Percentiles rank a stretch among this genome's conserved stretches.
Conservation (phyloP, 1,139 yeast species). For the Petasospora fabianii region DNA sequence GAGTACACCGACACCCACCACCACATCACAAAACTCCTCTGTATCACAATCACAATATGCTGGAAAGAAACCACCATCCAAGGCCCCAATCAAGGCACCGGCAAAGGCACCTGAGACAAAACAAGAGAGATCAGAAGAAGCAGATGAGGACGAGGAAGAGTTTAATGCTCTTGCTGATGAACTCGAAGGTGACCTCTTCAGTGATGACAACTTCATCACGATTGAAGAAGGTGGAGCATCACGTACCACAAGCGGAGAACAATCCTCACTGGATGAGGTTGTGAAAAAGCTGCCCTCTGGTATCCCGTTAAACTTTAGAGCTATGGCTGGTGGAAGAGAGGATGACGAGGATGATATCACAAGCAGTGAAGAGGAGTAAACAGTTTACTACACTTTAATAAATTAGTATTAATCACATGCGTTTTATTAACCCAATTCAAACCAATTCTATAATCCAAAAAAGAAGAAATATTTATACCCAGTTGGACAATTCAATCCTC, state of each 20-base stretch:
- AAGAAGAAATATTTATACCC: too few relatives aligned
- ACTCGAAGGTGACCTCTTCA: neutral
- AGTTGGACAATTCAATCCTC: too few relatives aligned
- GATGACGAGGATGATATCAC: constrained; percentile 22
- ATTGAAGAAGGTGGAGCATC: constrained; percentile 21
- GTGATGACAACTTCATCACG: constrained; percentile 22
- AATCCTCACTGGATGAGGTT: neutral
- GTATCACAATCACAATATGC: constrained; percentile 1
- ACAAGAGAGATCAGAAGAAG: too few relatives aligned
- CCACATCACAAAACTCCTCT: too few relatives aligned
- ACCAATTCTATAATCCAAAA: neutral
- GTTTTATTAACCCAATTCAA: neutral
- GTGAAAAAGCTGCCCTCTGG: neutral
- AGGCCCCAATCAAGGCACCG: constrained; percentile 19
- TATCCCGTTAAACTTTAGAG: constrained; percentile 22
- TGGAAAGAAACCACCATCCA: constrained; percentile 20
- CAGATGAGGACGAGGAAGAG: neutral
- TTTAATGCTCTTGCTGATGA: constrained; percentile 2
- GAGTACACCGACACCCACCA: neutral
- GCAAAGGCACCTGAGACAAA: constrained; percentile 8
- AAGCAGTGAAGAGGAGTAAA: constrained; percentile 24
- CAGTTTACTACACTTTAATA: neutral
- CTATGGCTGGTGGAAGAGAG: constrained; percentile 19
- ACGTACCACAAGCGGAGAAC: neutral
- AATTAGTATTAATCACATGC: too few relatives aligned